Base-by-base conservation (phyloP, 2,329 filamentous ascomycete genomes). In the Sphaceloma murrayae region DNA sequence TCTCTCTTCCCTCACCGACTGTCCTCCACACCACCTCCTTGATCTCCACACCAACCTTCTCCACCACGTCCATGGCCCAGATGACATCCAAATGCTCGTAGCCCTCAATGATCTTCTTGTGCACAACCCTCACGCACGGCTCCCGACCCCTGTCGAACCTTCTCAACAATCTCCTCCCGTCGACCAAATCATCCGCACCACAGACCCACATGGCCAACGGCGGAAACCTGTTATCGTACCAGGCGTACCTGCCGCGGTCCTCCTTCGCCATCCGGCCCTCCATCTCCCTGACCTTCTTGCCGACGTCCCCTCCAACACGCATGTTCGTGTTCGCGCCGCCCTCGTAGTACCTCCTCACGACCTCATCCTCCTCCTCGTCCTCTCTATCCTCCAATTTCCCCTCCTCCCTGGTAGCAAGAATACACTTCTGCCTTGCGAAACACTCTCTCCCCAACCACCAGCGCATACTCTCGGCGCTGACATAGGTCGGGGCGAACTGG, bases 21-120 rank as follows among this genome's bases (percentile, higher is more conserved):
- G 85, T 94, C 61, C 79, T 79, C 88, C 88, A 95, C 9, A 95
- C 62, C 10, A 93, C 80, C 55, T 89, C 80, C 21, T 78, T 74
- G 0, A 95, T 68, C 64, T 94, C 88, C 46, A 68, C 72, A 4
- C 88, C 91, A 1, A 95, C 84, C 59, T 89, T 76, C 36, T 89
- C 80, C 11, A 87, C 77, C 0, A 79, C 78, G 57, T 95, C 87
- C 70, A 95, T 85, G 0, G 88, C 87, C 89, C 89, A 95, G 27
- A 96, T 78, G 1, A 95, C 85, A 63, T 95, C 89, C 3, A 96
- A 72, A 63, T 96, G 89, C 65, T 95, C 89, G 59, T 94, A 94
- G 34, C 82, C 85, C 2, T 85, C 78, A 32, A 95, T 82, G 16
- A 93, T 69, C 58, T 85, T 93, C 50, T 75, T 74, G 63, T 94